A percentile compares a stretch with the other conserved stretches of the same genome.
phyloP scores from a whole-genome alignment of 148 eudicot genomes.

The Beta vulgaris region DNA sequence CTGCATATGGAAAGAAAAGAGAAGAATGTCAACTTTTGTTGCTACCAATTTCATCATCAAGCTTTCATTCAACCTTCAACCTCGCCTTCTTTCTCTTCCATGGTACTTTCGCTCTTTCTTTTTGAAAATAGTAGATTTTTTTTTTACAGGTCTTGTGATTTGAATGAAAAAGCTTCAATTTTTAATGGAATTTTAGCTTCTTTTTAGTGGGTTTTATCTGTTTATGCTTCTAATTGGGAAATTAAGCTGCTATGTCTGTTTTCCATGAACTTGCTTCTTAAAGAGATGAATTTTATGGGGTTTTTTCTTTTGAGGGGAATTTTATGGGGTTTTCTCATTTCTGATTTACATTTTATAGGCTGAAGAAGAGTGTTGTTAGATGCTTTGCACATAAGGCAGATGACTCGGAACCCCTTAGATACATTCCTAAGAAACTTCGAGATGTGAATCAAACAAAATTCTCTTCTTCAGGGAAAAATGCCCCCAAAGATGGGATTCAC shows the following conservation, averaged over 20 bases:
- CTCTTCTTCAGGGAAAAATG: conserved; percentile 24
- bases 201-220: background rate
- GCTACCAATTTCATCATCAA: conserved; percentile 24
- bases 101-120: conserved; percentile 26
- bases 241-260: background rate
- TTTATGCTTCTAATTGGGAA: background rate
- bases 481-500: conserved; percentile 11
- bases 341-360: conserved; percentile 30
- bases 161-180: background rate
- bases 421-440: conserved; percentile 51
- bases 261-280: background rate
- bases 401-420: conserved; percentile 52
- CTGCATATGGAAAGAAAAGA: background rate
- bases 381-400: conserved; percentile 36
- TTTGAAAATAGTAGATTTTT: too few relatives aligned
- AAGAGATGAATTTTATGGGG: background rate
- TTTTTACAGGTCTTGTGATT: background rate
- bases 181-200: background rate
- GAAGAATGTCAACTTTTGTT: background rate
- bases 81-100: conserved; percentile 25
- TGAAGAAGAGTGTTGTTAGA: conserved; percentile 33
- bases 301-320: too few relatives aligned
- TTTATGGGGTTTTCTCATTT: background rate
- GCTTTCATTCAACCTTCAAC: conserved; percentile 24
- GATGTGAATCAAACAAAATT: conserved; percentile 24